These are phyloP conservation scores for Vitis hybrid DNA, from an alignment of 177 flowering plant genomes.

Conservation along the genomic window DNA sequence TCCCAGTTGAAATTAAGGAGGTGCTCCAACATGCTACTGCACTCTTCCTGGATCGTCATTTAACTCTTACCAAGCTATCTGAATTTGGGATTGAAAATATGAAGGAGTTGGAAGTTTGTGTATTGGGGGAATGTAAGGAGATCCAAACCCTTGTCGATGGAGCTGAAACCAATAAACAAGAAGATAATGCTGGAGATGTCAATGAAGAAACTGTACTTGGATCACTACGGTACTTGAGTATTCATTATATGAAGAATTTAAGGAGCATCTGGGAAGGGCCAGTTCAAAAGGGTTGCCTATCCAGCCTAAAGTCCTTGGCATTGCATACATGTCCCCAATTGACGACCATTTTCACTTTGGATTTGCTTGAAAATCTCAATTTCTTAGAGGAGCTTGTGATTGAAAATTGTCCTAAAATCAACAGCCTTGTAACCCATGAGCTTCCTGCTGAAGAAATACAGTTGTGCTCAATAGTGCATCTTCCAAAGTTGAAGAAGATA, in stretches of 20 bases:
- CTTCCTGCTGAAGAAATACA: background rate
- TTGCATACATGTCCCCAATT: constrained; percentile 8
- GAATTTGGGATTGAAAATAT: background rate
- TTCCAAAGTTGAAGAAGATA: background rate
- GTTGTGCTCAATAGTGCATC: background rate
- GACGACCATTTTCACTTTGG: background rate
- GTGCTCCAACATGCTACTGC: background rate
- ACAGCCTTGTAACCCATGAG: background rate
- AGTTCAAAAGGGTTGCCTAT: background rate
- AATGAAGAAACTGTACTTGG: background rate
- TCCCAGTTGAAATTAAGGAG: background rate
- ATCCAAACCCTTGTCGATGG: background rate
- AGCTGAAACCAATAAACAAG: background rate
- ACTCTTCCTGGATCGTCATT: constrained; percentile 8
- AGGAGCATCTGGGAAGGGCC: constrained; percentile 2
- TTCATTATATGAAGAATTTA: constrained; percentile 9
- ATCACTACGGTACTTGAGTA: background rate
- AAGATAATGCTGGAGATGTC: too few species aligned
- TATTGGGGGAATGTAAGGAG: constrained; percentile 15
- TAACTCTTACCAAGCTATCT: constrained; percentile 4
- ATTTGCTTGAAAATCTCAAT: constrained; percentile 4
- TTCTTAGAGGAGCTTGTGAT: constrained; percentile 7
- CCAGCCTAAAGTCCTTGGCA: background rate
- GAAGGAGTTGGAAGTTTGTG: constrained; percentile 1
- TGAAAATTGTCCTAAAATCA: constrained; percentile 5